These are phyloP conservation scores for Alternaria arborescens DNA, from an alignment of 2,329 filamentous ascomycete species.

Conservation along the genomic window DNA sequence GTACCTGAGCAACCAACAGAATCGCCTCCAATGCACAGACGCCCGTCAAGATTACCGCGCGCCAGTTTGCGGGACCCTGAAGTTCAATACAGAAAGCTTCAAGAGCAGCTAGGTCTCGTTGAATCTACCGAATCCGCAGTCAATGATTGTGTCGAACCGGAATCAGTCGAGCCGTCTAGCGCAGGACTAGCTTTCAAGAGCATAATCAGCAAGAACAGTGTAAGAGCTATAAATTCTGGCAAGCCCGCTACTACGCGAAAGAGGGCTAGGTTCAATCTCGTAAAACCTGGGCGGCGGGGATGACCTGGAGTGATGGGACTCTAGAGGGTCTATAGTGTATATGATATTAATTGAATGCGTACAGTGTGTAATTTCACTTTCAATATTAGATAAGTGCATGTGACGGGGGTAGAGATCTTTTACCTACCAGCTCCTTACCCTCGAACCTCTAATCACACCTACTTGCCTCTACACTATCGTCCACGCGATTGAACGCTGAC, in stretches of 20 bases:
- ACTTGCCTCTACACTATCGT: background rate
- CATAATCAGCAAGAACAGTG: background rate
- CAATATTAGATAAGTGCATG: background rate
- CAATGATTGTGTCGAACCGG: background rate
- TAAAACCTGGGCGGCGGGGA: background rate
- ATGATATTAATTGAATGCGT: background rate
- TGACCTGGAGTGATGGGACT: background rate
- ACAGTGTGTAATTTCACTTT: background rate
- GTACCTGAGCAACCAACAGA: background rate
- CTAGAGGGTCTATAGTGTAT: background rate
- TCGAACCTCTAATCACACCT: background rate
- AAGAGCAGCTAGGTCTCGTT: constrained; percentile 20
- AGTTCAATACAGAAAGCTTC: constrained; percentile 21
- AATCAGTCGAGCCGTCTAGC: background rate
- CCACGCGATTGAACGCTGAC: background rate
- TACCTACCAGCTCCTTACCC: background rate
- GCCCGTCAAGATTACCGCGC: background rate
- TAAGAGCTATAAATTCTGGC: background rate
- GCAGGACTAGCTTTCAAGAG: constrained; percentile 8
- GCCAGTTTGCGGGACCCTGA: constrained; percentile 16
- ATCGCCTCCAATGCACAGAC: background rate
- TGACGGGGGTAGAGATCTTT: background rate
- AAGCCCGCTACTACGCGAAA: constrained; percentile 1
- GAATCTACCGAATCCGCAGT: background rate
- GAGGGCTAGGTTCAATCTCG: constrained; percentile 1